Evolutionary conservation across 2,329 filamentous ascomycete species (phyloP), one percentile per base, ranked within the genome.

Genomic region (Diplodia sapinea): DNA sequence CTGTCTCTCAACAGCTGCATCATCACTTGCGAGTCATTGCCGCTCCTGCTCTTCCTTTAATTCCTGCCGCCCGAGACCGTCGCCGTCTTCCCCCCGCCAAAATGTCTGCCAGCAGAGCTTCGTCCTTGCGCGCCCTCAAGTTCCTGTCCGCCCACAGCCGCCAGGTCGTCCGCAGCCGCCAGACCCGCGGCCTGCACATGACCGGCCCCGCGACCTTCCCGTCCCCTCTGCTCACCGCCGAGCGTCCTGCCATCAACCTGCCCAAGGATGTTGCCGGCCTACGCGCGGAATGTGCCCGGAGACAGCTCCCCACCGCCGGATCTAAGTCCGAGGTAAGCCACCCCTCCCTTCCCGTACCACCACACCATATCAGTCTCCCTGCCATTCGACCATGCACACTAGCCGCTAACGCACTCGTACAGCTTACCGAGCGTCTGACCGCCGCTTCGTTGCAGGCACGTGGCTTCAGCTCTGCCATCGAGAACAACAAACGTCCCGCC

Each of bases 191-290:
- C 67, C 82, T 89, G 61, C 85, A 86, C 78, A 87, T 88, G 80
- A 89, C 87, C 43, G 86, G 86, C 66, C 83, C 84, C 49, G 81
- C 86, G 33, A 86, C 86, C 62, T 87, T 84, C 69, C 80, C 79
- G 73, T 86, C 79, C 71, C 81, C 75, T 73, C 79, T 81, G 78
- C 81, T 77, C 73, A 83, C 73, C 75, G 77, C 81, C 38, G 85
- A 87, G 71, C 84, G 83, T 72, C 80, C 84, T 20, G 81, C 81
- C 51, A 74, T 82, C 67, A 85, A 85, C 68, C 78, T 83, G 40
- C 82, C 85, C 68, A 82, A 82, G 69, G 84, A 81, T 69, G 76
- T 86, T 54, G 78, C 82, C 61, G 83, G 85, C 66, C 80, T 86
- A 36, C 82, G 82, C 71, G 74, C 74, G 15, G 85, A 87, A 71